A percentile compares a stretch with the other conserved stretches of the same genome.
phyloP scores from a whole-genome alignment of 768 basidiomycete species.

The Cyclocybe cylindracea region DNA sequence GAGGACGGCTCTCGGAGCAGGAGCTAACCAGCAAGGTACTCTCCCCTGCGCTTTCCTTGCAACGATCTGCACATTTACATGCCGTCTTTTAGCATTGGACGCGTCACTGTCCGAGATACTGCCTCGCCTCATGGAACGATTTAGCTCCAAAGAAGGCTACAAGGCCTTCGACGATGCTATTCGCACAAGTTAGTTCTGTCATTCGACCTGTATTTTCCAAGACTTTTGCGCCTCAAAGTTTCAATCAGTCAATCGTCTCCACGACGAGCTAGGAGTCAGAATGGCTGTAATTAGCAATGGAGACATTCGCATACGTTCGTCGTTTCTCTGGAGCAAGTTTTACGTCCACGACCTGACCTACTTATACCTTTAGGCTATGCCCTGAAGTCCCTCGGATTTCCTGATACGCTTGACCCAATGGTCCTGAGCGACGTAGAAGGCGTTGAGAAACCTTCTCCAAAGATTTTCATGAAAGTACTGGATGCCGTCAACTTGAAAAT shows the following conservation, averaged over 20 bases:
- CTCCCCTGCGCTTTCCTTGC: not conserved
- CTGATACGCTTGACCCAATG: conserved; percentile 48
- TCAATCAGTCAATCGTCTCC: conserved; percentile 45
- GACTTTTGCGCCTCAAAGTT: not conserved
- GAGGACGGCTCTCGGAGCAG: conserved; percentile 74
- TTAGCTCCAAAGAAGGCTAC: conserved; percentile 75
- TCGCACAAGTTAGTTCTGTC: conserved; percentile 24
- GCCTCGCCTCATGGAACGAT: conserved; percentile 59
- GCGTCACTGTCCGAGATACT: conserved; percentile 57
- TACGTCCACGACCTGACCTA: not conserved
- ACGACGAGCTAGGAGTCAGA: conserved; percentile 39
- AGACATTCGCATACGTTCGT: conserved; percentile 70
- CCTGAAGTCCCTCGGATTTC: conserved; percentile 62
- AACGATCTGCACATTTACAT: not conserved
- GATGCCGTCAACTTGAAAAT: conserved; percentile 26
- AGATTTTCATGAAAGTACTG: conserved; percentile 57
- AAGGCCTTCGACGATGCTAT: conserved; percentile 34
- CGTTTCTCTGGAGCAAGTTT: not conserved
- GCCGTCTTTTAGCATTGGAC: conserved; percentile 47
- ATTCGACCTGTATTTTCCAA: not conserved
- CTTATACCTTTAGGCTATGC: conserved; percentile 37
- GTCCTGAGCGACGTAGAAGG: conserved; percentile 72
- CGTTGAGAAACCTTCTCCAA: conserved; percentile 64
- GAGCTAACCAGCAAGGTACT: conserved; percentile 60
- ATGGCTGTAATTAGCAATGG: conserved; percentile 73